Percentiles rank a stretch among this genome's conserved stretches.
Evolutionary conservation across 352 stramenopile genomes (phyloP).

Genomic region (Phytophthora sansomeana): DNA sequence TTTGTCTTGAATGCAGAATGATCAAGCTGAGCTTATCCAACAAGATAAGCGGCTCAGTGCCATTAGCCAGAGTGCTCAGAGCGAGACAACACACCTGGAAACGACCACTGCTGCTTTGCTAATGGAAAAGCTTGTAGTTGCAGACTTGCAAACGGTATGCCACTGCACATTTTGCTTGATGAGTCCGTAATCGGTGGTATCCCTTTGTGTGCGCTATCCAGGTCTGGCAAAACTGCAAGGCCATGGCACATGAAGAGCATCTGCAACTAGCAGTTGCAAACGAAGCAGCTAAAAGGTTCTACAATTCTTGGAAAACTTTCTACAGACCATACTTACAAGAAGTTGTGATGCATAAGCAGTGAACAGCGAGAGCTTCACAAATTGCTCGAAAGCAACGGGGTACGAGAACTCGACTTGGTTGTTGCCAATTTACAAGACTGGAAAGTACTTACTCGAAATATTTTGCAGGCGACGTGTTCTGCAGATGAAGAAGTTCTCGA

Average conservation of each 20-base stretch:
- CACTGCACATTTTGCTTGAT: conserved; percentile 1
- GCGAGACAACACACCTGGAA: conserved; percentile 18
- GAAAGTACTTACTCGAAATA: too few species aligned
- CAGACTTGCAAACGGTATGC: conserved; percentile 39
- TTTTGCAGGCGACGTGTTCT: conserved; percentile 38
- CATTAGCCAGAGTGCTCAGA: conserved; percentile 30
- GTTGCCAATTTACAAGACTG: neutral
- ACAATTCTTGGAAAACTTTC: neutral
- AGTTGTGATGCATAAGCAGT: conserved; percentile 11
- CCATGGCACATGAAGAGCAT: conserved; percentile 44
- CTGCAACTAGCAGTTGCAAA: conserved; percentile 36
- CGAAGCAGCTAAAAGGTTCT: conserved; percentile 36
- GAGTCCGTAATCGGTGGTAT: neutral
- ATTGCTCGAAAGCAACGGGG: conserved; percentile 36
- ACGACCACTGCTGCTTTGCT: conserved; percentile 9
- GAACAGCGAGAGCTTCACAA: conserved; percentile 35
- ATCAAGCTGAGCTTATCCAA: conserved; percentile 28
- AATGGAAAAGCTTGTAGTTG: conserved; percentile 16
- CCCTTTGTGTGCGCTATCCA: neutral
- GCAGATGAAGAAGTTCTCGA: conserved; percentile 40
- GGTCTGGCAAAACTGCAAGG: conserved; percentile 34
- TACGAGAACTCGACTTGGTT: conserved; percentile 7
- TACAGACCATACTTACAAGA: neutral
- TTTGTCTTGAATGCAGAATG: conserved; percentile 7
- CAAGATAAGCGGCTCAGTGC: conserved; percentile 30